Percentiles rank a stretch among this genome's conserved stretches.
phyloP scores from a whole-genome alignment of 129 eudicot genomes.

The carrot (Daucus carota) region DNA sequence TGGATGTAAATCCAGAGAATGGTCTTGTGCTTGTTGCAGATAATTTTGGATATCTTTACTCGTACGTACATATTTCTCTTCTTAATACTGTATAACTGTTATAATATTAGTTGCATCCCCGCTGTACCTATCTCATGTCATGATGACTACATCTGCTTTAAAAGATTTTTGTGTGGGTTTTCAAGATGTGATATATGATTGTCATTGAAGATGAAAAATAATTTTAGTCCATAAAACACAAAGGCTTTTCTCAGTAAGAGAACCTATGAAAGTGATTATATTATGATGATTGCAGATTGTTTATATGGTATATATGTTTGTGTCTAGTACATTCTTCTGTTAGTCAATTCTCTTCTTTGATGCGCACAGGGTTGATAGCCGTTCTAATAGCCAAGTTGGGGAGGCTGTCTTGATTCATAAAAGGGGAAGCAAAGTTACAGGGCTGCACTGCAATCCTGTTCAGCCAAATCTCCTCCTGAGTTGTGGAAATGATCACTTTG shows the following conservation, averaged over 20 bases:
- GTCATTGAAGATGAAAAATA: neutral
- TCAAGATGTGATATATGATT: neutral
- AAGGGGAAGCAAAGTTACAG: constrained; percentile 87
- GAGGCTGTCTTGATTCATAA: constrained; percentile 71
- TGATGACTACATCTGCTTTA: neutral
- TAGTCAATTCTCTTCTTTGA: neutral
- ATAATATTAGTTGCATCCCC: neutral
- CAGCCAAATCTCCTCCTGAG: constrained; percentile 95
- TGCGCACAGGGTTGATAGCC: constrained; percentile 53
- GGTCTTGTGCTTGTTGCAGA: constrained; percentile 83
- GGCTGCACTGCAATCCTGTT: constrained; percentile 85
- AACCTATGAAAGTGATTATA: neutral
- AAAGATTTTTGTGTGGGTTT: neutral
- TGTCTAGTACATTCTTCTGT: neutral
- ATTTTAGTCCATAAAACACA: neutral
- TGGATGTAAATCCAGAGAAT: constrained; percentile 79
- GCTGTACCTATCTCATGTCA: neutral
- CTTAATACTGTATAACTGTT: neutral
- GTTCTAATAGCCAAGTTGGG: constrained; percentile 49
- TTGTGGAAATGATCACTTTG: constrained; percentile 98
- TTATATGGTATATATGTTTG: neutral
- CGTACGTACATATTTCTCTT: constrained; percentile 32
- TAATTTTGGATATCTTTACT: constrained; percentile 68
- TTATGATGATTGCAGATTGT: neutral
- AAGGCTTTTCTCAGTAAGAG: neutral